Percentiles rank a stretch among this genome's conserved stretches.
phyloP scores from a whole-genome alignment of 2,329 filamentous ascomycete genomes.

The Trichoderma citrinoviride region DNA sequence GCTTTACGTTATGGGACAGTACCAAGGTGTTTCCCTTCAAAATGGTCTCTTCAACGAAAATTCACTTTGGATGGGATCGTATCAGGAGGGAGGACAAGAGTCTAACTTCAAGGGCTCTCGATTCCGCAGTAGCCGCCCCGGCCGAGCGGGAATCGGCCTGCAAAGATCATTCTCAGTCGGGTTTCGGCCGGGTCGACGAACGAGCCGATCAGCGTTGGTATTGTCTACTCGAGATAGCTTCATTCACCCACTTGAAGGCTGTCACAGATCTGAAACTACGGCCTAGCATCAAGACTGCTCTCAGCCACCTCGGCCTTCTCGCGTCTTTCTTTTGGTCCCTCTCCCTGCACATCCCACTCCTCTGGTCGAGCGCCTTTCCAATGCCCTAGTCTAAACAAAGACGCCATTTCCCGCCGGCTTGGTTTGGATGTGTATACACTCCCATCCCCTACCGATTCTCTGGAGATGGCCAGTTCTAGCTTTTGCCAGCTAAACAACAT shows the following conservation, averaged over 20 bases:
- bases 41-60: too few relatives aligned
- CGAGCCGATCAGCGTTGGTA: background rate
- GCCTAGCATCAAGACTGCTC: background rate
- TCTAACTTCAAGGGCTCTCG: background rate
- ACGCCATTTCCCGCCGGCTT: background rate
- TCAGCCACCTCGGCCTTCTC: slow-evolving; percentile 3
- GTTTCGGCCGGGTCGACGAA: background rate
- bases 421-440: background rate
- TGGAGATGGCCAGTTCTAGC: background rate
- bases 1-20: background rate
- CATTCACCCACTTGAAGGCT: background rate
- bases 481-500: background rate
- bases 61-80: too few relatives aligned
- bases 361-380: background rate
- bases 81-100: too few relatives aligned
- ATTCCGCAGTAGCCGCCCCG: background rate
- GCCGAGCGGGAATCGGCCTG: background rate
- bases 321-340: background rate
- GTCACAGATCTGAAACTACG: background rate
- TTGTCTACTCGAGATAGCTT: slow-evolving; percentile 11
- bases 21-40: background rate
- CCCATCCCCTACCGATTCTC: background rate
- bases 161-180: background rate
- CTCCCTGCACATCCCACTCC: background rate
- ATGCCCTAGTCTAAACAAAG: background rate